Evolutionary conservation across 2,329 filamentous ascomycete genomes (phyloP).

Genomic region (Didymella exigua): DNA sequence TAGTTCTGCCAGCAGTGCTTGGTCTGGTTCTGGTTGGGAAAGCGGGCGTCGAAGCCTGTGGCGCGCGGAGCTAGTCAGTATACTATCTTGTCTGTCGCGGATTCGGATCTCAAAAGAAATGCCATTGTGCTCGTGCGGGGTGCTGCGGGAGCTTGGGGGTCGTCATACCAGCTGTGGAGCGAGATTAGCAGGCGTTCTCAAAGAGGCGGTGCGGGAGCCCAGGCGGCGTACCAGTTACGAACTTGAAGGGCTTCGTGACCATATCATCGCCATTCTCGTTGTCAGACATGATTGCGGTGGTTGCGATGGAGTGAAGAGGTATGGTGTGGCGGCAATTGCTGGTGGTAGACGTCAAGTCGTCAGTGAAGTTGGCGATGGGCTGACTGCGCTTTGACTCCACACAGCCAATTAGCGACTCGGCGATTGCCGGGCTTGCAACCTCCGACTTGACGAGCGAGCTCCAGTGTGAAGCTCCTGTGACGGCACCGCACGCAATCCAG

Average conservation of each 20-base stretch:
- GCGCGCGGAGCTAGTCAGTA: conserved; percentile 32
- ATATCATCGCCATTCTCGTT: conserved; percentile 64
- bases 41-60: conserved; percentile 95
- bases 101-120: background rate
- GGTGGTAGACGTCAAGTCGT: conserved; percentile 34
- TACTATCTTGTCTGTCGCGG: conserved; percentile 6
- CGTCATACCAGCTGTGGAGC: conserved; percentile 49
- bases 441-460: conserved; percentile 27
- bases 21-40: conserved; percentile 96
- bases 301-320: conserved; percentile 21
- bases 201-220: conserved; percentile 14
- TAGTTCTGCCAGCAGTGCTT: conserved; percentile 99
- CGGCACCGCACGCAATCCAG: conserved; percentile 36
- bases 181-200: conserved; percentile 38
- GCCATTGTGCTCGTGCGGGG: conserved; percentile 11
- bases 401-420: conserved; percentile 42
- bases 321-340: conserved; percentile 39
- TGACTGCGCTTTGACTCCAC: conserved; percentile 44
- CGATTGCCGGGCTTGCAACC: conserved; percentile 35
- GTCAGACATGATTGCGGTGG: conserved; percentile 81
- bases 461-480: conserved; percentile 31
- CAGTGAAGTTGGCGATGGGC: conserved; percentile 42
- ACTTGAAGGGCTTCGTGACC: conserved; percentile 99
- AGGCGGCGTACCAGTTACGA: conserved; percentile 85
- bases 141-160: conserved; percentile 18